Evolutionary conservation across 305 asterid genomes (phyloP), one percentile per base, ranked within the genome.

Genomic region (Fraxinus angustifolia): DNA sequence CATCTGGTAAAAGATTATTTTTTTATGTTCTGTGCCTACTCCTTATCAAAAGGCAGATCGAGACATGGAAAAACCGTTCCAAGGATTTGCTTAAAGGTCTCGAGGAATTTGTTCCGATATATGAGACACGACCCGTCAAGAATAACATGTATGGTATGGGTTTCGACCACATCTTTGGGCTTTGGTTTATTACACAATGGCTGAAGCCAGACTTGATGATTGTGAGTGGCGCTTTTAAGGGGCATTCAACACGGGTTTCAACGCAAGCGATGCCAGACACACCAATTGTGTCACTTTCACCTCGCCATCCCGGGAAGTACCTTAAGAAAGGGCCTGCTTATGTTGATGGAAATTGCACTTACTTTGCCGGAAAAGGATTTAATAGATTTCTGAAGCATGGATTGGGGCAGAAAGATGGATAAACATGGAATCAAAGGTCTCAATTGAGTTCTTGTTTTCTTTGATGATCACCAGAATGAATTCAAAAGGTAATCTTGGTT

Each of bases 21-120:
- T 21, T 86, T 58, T 80, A 2, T 53, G 79, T 78, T 50, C 67
- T 86, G 30, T 78, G 67, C 88, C 88, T 84, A 80, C 79, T 91
- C 93, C 90, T 91, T 93, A 89, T 90, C 97, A 89, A 92, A 93
- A 95, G 98, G 99, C 97, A 93, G 98, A 91, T 89, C 97, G 94
- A 93, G 92, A 92, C 97, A 87, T 85, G 99, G 96, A 72, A 91
- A 90, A 81, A 34, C 90, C 60, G 95, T 93, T 67, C 85, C 81
- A 91, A 92, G 88, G 99, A 93, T 90, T 87, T 95, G 83, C 88
- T 95, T 83, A 85, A 78, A 84, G 97, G 92, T 73, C 84, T 93
- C 36, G 97, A 95, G 90, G 98, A 95, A 89, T 95, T 95, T 81
- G 91, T 93, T 87, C 94, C 96, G 11, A 90, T 93, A 76, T 93